phyloP scores from a whole-genome alignment of 2,329 filamentous ascomycete species.

The Chrysosporium queenslandicum region DNA sequence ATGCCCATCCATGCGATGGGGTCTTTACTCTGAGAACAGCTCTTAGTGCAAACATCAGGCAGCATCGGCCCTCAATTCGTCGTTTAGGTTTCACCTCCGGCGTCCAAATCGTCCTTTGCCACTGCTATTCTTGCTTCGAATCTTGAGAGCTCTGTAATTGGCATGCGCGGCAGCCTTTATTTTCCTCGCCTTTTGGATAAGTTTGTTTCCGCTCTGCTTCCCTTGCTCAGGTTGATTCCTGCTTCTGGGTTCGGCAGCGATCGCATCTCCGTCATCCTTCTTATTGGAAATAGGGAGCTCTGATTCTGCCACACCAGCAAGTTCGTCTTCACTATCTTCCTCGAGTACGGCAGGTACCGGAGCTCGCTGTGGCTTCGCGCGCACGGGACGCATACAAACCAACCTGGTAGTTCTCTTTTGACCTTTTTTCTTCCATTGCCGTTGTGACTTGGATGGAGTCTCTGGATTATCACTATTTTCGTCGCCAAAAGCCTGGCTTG shows the following conservation, averaged over 20 bases:
- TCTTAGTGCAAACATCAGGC: too few species aligned
- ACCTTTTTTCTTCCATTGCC: slow-evolving; percentile 40
- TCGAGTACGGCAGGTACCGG: slow-evolving; percentile 15
- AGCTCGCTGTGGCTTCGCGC: slow-evolving; percentile 26
- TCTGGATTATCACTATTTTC: slow-evolving; percentile 27
- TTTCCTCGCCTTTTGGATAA: slow-evolving; percentile 24
- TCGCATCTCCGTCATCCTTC: slow-evolving; percentile 12
- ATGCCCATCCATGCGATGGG: too few species aligned
- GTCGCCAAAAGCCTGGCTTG: slow-evolving; percentile 19
- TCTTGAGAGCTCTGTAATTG: slow-evolving; percentile 41
- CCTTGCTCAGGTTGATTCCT: slow-evolving; percentile 13
- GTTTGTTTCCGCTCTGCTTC: slow-evolving; percentile 7
- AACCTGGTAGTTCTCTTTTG: slow-evolving; percentile 41
- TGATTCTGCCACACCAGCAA: slow-evolving; percentile 25
- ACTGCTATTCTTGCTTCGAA: slow-evolving; percentile 31
- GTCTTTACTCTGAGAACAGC: too few species aligned
- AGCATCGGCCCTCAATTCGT: too few species aligned
- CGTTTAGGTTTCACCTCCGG: slow-evolving; percentile 22
- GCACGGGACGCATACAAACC: slow-evolving; percentile 36
- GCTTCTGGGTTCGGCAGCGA: neutral
- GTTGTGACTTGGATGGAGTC: slow-evolving; percentile 14
- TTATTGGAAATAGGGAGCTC: slow-evolving; percentile 15
- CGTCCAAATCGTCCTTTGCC: slow-evolving; percentile 33
- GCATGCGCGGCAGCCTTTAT: slow-evolving; percentile 40
- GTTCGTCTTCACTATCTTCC: slow-evolving; percentile 23